Conservation (phyloP, 2,329 filamentous ascomycete species). For the Fusarium sp. region DNA sequence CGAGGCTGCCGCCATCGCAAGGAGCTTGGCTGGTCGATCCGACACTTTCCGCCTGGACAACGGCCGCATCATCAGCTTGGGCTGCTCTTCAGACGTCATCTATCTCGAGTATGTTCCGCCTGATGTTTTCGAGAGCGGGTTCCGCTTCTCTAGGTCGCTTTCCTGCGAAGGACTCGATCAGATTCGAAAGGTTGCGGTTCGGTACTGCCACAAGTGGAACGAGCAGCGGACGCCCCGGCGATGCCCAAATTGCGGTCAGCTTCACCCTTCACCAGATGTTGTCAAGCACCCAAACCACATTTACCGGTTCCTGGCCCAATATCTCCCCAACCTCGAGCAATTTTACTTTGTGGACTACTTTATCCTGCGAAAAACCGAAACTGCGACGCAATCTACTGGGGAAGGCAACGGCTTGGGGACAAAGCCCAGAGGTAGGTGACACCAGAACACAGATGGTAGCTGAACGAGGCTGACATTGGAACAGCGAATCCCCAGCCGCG, state of each 20-base stretch:
- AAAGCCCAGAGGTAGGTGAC: constrained; percentile 17
- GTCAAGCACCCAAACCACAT: constrained; percentile 54
- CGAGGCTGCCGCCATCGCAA: constrained; percentile 43
- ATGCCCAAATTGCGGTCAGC: constrained; percentile 52
- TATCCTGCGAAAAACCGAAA: constrained; percentile 48
- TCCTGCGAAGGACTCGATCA: constrained; percentile 47
- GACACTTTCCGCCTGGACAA: constrained; percentile 42
- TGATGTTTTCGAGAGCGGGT: constrained; percentile 44
- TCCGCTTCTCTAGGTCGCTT: constrained; percentile 44
- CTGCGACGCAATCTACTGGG: not conserved
- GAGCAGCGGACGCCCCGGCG: constrained; percentile 40
- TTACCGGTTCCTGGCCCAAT: constrained; percentile 58
- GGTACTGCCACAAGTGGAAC: constrained; percentile 58
- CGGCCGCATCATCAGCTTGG: constrained; percentile 48
- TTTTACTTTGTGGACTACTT: constrained; percentile 61
- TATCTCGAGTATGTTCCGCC: constrained; percentile 52
- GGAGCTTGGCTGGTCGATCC: constrained; percentile 35
- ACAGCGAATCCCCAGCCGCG: constrained; percentile 8
- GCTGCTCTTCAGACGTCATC: constrained; percentile 47
- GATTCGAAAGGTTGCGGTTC: constrained; percentile 56
- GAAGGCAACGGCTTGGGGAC: not conserved
- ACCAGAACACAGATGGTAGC: not conserved
- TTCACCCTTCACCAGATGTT: constrained; percentile 44
- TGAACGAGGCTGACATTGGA: constrained; percentile 14
- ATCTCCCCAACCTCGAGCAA: constrained; percentile 56